Percentiles rank a stretch among this genome's conserved stretches.
These are phyloP conservation scores for Salix caprea DNA, from an alignment of 345 rosid genomes.

Conservation along the genomic window DNA sequence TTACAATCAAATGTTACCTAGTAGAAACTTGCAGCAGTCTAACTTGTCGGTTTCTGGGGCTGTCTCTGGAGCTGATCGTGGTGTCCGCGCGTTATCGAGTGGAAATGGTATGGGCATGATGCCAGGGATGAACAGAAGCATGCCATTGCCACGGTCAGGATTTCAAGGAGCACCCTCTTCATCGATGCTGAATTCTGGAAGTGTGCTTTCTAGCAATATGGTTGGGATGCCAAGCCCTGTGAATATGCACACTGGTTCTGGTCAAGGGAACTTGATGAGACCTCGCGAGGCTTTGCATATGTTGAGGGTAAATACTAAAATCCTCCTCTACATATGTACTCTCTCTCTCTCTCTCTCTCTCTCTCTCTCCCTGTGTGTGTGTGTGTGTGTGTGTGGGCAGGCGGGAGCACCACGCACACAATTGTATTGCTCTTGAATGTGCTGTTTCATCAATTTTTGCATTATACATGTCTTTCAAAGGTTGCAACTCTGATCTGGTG, in stretches of 20 bases:
- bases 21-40: constrained; percentile 69
- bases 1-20: constrained; percentile 57
- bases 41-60: constrained; percentile 64
- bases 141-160: constrained; percentile 75
- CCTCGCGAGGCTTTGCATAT: constrained; percentile 69
- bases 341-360: not conserved
- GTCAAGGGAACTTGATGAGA: constrained; percentile 74
- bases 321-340: not conserved
- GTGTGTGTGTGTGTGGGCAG: no score
- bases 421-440: not conserved
- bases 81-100: constrained; percentile 56
- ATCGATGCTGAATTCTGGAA: constrained; percentile 55
- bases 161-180: constrained; percentile 74
- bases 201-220: constrained; percentile 63
- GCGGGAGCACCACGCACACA: no score
- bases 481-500: not conserved
- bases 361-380: not conserved
- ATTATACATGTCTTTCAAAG: not conserved
- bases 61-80: constrained; percentile 60
- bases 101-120: constrained; percentile 69
- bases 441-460: not conserved
- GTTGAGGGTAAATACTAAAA: constrained; percentile 57
- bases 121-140: constrained; percentile 58
- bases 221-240: constrained; percentile 67
- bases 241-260: constrained; percentile 55